Conservation (phyloP, 2,329 filamentous ascomycete species). For the Apiospora rasikravindrae region DNA sequence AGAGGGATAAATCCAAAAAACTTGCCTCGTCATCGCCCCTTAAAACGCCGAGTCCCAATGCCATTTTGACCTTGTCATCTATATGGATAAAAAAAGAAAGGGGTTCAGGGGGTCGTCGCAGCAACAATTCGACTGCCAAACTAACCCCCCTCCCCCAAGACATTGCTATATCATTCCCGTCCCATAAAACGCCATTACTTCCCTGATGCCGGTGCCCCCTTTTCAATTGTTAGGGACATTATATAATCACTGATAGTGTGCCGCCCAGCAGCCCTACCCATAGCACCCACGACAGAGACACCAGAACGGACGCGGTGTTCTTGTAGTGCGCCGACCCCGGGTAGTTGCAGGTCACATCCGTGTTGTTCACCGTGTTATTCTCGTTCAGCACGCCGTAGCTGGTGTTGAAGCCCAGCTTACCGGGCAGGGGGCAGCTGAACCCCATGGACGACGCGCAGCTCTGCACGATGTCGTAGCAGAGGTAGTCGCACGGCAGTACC, state of each 20-base stretch:
- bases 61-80: not conserved
- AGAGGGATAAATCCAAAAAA: not conserved
- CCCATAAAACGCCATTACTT: not conserved
- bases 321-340: conserved; percentile 62
- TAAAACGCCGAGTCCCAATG: not conserved
- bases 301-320: conserved; percentile 38
- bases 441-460: conserved; percentile 79
- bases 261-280: conserved; percentile 31
- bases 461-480: conserved; percentile 86
- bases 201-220: not conserved
- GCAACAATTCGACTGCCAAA: not conserved
- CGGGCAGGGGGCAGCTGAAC: conserved; percentile 73
- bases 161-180: not conserved
- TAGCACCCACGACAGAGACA: conserved; percentile 26
- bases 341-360: conserved; percentile 60
- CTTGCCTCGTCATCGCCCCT: not conserved
- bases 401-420: conserved; percentile 46
- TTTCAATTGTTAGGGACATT: not conserved
- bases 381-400: conserved; percentile 49
- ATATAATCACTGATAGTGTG: not conserved
- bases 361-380: conserved; percentile 22
- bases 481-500: conserved; percentile 82
- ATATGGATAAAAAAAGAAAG: not conserved
- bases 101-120: not conserved
- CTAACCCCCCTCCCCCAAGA: not conserved